phyloP scores from a whole-genome alignment of 2,329 filamentous ascomycete genomes.

The Alternaria sp. region DNA sequence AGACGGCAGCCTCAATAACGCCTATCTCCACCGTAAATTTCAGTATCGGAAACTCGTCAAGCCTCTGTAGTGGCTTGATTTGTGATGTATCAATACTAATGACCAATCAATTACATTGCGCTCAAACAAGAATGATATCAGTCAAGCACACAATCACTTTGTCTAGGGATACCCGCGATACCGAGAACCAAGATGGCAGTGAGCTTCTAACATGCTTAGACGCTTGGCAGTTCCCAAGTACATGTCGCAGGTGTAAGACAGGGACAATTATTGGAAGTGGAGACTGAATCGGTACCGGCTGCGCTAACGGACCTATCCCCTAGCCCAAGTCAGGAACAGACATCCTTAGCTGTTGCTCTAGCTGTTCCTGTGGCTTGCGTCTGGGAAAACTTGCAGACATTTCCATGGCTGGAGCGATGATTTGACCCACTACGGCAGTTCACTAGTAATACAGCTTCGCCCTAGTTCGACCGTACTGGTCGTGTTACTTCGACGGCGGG shows the following conservation, averaged over 20 bases:
- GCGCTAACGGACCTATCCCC: slow-evolving; percentile 11
- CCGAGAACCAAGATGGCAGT: background rate
- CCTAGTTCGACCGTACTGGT: slow-evolving; percentile 23
- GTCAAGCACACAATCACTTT: background rate
- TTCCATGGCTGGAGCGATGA: background rate
- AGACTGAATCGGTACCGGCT: slow-evolving; percentile 11
- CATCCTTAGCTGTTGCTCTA: slow-evolving; percentile 2
- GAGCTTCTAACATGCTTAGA: background rate
- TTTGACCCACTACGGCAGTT: slow-evolving; percentile 1
- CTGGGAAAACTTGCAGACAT: slow-evolving; percentile 2
- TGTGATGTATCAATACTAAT: background rate
- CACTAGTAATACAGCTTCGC: background rate
- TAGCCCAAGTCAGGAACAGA: slow-evolving; percentile 14
- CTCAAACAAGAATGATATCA: background rate
- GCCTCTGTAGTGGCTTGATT: background rate
- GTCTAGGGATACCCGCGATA: background rate
- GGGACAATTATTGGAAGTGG: slow-evolving; percentile 8
- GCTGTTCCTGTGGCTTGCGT: slow-evolving; percentile 13
- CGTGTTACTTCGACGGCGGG: slow-evolving; percentile 69
- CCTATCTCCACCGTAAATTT: background rate
- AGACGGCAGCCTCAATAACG: background rate
- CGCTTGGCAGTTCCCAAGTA: background rate
- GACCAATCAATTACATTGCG: background rate
- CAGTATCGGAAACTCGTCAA: background rate
- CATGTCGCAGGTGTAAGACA: slow-evolving; percentile 7